A percentile compares a stretch with the other conserved stretches of the same genome.
These are phyloP conservation scores for Theileria orientalis DNA, from an alignment of 169 alveolate species.

Conservation along the genomic window DNA sequence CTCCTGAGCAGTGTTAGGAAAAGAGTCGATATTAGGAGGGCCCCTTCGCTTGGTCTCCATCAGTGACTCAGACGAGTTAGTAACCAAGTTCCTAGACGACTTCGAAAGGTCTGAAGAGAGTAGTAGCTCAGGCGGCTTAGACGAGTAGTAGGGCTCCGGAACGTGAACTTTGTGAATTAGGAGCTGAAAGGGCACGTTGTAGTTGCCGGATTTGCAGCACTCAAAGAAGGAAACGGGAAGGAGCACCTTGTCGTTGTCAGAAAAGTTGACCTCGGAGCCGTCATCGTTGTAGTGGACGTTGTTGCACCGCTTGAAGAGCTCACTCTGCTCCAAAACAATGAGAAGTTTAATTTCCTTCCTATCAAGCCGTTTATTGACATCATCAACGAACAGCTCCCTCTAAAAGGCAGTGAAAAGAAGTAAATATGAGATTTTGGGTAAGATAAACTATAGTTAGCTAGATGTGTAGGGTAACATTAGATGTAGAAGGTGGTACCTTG, in stretches of 20 bases:
- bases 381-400: slow-evolving; percentile 58
- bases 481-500: neutral
- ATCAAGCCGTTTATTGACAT: slow-evolving; percentile 31
- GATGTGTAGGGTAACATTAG: neutral
- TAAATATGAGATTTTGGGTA: neutral
- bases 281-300: slow-evolving; percentile 33
- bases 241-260: slow-evolving; percentile 62
- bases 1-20: neutral
- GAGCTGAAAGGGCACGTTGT: slow-evolving; percentile 57
- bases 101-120: neutral
- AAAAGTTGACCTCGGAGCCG: slow-evolving; percentile 29
- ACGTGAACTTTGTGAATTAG: slow-evolving; percentile 57
- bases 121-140: neutral
- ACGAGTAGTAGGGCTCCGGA: neutral
- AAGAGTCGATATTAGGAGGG: neutral
- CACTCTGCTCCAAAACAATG: slow-evolving; percentile 54
- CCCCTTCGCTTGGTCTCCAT: neutral
- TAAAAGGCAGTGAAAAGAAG: neutral
- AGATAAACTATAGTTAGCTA: neutral
- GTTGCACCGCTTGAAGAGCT: slow-evolving; percentile 35
- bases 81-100: neutral
- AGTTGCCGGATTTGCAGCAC: slow-evolving; percentile 27
- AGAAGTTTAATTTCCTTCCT: slow-evolving; percentile 18
- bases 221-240: slow-evolving; percentile 50
- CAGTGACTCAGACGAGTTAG: neutral